Percentiles rank a stretch among this genome's conserved stretches.
Evolutionary conservation across 1,284 basidiomycete species (phyloP).

Genomic region (Ustilago loliicola): DNA sequence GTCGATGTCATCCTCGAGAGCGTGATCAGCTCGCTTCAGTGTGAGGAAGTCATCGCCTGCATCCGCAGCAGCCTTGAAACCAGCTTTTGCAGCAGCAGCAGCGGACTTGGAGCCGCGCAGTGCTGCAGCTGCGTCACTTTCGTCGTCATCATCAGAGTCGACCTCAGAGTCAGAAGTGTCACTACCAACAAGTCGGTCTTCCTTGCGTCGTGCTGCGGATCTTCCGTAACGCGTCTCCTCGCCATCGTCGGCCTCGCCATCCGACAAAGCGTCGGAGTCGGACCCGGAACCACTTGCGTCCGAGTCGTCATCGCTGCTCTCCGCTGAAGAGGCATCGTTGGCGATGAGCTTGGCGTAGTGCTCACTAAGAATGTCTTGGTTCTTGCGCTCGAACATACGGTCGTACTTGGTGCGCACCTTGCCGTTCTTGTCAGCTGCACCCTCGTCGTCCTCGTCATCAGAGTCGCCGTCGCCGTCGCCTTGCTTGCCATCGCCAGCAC

Average conservation of each 20-base stretch:
- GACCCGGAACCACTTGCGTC: conserved; percentile 17
- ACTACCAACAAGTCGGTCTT: conserved; percentile 44
- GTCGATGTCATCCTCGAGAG: conserved; percentile 73
- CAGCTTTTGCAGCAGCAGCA: conserved; percentile 12
- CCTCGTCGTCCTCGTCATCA: conserved; percentile 70
- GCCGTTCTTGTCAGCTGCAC: conserved; percentile 35
- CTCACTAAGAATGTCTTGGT: conserved; percentile 90
- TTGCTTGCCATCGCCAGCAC: conserved; percentile 31
- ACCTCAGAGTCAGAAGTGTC: conserved; percentile 63
- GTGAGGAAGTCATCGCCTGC: conserved; percentile 89
- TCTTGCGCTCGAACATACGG: conserved; percentile 96
- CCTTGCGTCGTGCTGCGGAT: conserved; percentile 22
- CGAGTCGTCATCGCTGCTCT: conserved; percentile 28
- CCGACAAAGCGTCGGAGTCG: conserved; percentile 21
- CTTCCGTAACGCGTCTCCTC: conserved; percentile 50
- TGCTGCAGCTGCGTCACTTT: not conserved
- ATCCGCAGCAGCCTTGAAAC: conserved; percentile 11
- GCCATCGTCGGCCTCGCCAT: conserved; percentile 15
- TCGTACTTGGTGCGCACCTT: conserved; percentile 86
- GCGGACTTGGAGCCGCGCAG: conserved; percentile 9
- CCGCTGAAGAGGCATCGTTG: conserved; percentile 36
- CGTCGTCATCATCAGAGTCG: conserved; percentile 36
- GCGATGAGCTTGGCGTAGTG: conserved; percentile 92
- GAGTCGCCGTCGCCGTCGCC: conserved; percentile 42
- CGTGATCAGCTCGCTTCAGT: conserved; percentile 89